Conservation (phyloP, 2,329 filamentous ascomycete species). For the Ophiostoma sp. region DNA sequence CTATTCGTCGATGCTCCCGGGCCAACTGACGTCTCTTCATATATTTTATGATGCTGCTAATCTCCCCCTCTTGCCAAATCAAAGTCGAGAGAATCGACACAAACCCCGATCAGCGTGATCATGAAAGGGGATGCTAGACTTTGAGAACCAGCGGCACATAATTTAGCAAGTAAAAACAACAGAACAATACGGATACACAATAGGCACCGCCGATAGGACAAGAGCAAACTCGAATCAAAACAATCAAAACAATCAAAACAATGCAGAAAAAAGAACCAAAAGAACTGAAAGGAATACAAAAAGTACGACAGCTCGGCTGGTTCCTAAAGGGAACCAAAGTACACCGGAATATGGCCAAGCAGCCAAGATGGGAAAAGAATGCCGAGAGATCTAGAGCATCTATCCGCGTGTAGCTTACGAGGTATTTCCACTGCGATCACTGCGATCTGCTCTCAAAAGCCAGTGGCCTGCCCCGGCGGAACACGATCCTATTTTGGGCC, state of each 20-base stretch:
- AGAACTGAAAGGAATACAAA: background rate
- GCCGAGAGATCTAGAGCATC: conserved; percentile 10
- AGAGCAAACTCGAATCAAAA: background rate
- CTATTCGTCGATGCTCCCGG: background rate
- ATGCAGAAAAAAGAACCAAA: background rate
- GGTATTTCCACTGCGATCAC: background rate
- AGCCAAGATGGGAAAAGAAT: background rate
- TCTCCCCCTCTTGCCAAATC: conserved; percentile 5
- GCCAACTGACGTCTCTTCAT: background rate
- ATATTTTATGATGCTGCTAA: conserved; percentile 9
- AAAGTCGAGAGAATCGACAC: background rate
- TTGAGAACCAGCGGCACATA: background rate
- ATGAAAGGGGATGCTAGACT: background rate
- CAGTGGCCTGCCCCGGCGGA: background rate
- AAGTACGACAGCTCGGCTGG: background rate
- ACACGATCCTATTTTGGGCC: background rate
- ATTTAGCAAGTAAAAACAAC: background rate
- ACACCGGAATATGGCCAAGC: background rate
- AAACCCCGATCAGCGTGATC: background rate
- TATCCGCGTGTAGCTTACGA: background rate
- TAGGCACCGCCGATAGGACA: background rate
- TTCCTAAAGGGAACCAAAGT: background rate
- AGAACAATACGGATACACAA: background rate
- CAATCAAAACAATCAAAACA: background rate
- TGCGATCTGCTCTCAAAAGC: background rate